Percentiles rank a stretch among this genome's conserved stretches.
These are phyloP conservation scores for Ceratocystis papillata DNA, from an alignment of 2,329 filamentous ascomycete species.

Conservation along the genomic window DNA sequence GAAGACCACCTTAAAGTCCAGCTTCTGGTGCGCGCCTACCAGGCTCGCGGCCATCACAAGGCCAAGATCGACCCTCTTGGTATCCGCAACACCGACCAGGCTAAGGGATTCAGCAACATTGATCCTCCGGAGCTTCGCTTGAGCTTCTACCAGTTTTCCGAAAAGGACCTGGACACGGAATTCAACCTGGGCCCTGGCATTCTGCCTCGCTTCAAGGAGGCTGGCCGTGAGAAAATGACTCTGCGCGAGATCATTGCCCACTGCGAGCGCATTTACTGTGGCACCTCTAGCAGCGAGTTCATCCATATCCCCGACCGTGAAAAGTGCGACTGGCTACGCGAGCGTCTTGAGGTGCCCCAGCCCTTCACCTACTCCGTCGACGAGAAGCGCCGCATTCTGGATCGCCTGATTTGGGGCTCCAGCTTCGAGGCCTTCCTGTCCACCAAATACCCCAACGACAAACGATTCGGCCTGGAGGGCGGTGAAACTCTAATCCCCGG, in stretches of 20 bases:
- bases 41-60: conserved; percentile 96
- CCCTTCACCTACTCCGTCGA: conserved; percentile 97
- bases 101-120: conserved; percentile 71
- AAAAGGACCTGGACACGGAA: conserved; percentile 85
- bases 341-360: conserved; percentile 84
- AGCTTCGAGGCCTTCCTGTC: conserved; percentile 93
- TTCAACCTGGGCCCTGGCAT: conserved; percentile 91
- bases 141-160: conserved; percentile 88
- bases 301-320: conserved; percentile 97
- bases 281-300: conserved; percentile 95
- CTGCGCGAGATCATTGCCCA: conserved; percentile 85
- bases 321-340: conserved; percentile 96
- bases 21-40: conserved; percentile 91
- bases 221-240: conserved; percentile 88
- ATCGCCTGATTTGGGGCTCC: conserved; percentile 96
- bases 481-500: conserved; percentile 94
- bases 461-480: conserved; percentile 96
- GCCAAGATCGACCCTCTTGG: conserved; percentile 92
- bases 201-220: conserved; percentile 81
- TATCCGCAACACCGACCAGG: conserved; percentile 64
- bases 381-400: conserved; percentile 94
- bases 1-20: conserved; percentile 93
- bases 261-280: conserved; percentile 93
- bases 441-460: conserved; percentile 98
- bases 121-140: conserved; percentile 88